Conservation (phyloP, 148 eudicot genomes). For the Dianthus caryophyllus region DNA sequence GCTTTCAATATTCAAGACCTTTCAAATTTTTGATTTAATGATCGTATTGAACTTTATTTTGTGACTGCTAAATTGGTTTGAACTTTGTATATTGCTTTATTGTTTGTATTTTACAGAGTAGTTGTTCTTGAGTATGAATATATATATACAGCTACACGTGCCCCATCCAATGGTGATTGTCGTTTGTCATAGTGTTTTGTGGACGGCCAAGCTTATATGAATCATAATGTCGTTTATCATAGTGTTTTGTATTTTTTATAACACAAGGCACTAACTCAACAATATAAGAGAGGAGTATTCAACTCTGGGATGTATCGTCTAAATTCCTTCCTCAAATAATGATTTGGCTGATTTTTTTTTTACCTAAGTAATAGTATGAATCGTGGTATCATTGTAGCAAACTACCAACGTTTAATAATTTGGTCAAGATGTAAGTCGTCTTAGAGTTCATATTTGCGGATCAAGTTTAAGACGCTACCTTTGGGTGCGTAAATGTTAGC, state of each 20-base stretch:
- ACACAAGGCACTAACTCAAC: no score
- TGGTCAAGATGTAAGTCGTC: no score
- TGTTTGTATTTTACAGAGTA: background rate
- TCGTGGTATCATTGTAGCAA: no score
- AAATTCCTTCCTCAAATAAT: no score
- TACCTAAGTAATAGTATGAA: no score
- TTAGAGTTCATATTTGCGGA: no score
- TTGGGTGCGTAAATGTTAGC: background rate
- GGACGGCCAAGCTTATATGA: no score
- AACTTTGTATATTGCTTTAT: background rate
- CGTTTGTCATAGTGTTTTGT: background rate
- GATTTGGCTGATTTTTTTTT: background rate
- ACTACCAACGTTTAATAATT: no score
- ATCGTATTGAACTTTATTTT: background rate
- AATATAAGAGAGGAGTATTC: no score
- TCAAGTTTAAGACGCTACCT: background rate
- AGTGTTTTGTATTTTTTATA: no score
- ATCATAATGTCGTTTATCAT: no score
- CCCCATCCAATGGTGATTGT: background rate
- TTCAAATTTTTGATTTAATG: background rate
- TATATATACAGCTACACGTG: background rate
- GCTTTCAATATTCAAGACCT: background rate
- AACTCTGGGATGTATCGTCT: no score
- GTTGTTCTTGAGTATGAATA: background rate
- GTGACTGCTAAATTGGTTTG: background rate